These are phyloP conservation scores for Pluteus cervinus DNA, from an alignment of 768 basidiomycete species.

Conservation along the genomic window DNA sequence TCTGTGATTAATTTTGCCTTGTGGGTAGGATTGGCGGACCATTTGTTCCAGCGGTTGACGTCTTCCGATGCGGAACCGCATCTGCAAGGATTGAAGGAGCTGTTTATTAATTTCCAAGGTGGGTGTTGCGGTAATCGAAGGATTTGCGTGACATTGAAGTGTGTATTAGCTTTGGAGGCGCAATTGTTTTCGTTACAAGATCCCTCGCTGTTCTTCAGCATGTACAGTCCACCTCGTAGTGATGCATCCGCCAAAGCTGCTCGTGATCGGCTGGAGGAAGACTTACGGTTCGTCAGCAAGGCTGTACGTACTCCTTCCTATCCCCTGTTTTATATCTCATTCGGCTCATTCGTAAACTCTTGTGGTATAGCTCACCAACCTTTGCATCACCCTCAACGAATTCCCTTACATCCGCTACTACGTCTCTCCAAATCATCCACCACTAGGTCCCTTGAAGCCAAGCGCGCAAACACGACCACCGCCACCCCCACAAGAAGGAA, in stretches of 20 bases:
- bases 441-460: constrained; percentile 79
- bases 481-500: constrained; percentile 56
- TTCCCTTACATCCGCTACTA: constrained; percentile 94
- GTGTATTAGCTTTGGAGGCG: constrained; percentile 75
- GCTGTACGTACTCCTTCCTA: constrained; percentile 37
- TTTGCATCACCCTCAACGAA: constrained; percentile 87
- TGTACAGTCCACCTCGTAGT: constrained; percentile 79
- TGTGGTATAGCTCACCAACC: constrained; percentile 65
- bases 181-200: constrained; percentile 77
- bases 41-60: constrained; percentile 69
- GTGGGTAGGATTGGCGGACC: constrained; percentile 67
- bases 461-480: constrained; percentile 58
- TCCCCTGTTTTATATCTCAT: constrained; percentile 1
- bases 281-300: constrained; percentile 71
- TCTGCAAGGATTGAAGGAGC: constrained; percentile 74
- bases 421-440: constrained; percentile 72
- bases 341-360: constrained; percentile 2
- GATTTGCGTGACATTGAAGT: no score
- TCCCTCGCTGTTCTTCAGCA: constrained; percentile 80
- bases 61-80: constrained; percentile 72
- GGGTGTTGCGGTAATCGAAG: constrained; percentile 22
- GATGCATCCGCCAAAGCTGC: constrained; percentile 62
- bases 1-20: constrained; percentile 1
- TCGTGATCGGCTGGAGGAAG: constrained; percentile 78
- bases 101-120: constrained; percentile 95